These are phyloP conservation scores for Tetrahymena malaccensis DNA, from an alignment of 73 alveolate genomes.

Conservation along the genomic window DNA sequence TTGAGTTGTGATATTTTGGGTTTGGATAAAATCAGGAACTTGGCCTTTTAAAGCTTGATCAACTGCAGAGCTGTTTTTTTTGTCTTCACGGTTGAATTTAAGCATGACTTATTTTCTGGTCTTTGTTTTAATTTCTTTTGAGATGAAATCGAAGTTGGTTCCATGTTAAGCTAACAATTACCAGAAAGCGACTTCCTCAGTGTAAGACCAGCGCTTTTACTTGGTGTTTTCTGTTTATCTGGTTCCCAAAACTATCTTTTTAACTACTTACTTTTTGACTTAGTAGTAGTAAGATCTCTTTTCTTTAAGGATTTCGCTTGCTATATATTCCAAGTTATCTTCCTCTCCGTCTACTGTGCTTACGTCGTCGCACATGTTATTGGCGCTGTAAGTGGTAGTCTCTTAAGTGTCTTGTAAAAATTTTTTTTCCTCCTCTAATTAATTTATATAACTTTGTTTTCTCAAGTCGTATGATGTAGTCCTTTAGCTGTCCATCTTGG, in stretches of 20 bases:
- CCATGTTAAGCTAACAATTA: neutral
- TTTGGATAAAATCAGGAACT: neutral
- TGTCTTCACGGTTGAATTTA: neutral
- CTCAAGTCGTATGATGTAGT: neutral
- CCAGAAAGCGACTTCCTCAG: neutral
- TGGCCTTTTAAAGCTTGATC: neutral
- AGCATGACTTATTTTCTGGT: neutral
- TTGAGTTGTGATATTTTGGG: neutral
- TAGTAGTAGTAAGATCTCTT: neutral
- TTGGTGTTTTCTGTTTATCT: neutral
- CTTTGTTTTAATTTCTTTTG: neutral
- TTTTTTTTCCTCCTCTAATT: neutral
- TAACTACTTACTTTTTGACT: neutral
- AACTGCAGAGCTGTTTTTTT: neutral
- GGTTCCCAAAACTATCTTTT: neutral
- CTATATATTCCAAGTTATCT: neutral
- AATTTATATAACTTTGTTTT: neutral
- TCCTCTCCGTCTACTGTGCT: neutral
- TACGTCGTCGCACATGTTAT: neutral
- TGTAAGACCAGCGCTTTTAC: neutral
- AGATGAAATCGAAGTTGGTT: neutral
- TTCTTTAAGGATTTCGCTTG: neutral
- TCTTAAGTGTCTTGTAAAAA: neutral
- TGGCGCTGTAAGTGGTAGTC: neutral
- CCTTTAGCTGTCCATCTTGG: neutral